Base-by-base conservation (phyloP, 306 rosid species). In the Begonia loranthoides region DNA sequence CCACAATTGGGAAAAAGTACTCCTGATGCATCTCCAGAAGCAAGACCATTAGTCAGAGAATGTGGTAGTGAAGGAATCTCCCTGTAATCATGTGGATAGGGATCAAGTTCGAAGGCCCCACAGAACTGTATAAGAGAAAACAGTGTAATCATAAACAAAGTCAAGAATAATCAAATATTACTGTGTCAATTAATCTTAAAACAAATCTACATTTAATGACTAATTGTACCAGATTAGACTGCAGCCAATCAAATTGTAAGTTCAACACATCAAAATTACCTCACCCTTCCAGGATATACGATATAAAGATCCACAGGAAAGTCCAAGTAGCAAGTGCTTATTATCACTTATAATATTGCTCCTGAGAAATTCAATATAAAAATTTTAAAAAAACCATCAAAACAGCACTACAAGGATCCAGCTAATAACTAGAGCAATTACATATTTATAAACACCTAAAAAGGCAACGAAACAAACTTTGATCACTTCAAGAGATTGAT, bases 241-340 rank as follows among this genome's bases (percentile, higher is more conserved):
- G 45, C 15, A 45, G 13, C 45, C 51, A 51, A 5, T 24, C 36
- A 47, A 39, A 13, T 34, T 51, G 17, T 15, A 44, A 19, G 24
- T 58, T 49, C 52, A 54, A 15, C 34, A 45, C 49, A 60, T 59
- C 41, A 55, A 51, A 49, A 64, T 68, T 89, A 90, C 97, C 95
- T 85, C 95, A 54, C 90, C 92, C 76, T 90, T 90, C 97, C 97
- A 90, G 40, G 97, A 85, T 61, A 90, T 74, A 59, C 82, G 77
- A 68, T 82, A 85, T 55, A 82, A 75, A 66, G 82, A 80, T 72
- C 94, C 95, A 85, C 77, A 76, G 43, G 95, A 90, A 70, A 90
- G 94, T 68, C 97, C 95, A 59, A 85, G 71, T 55, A 90, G 73
- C 94, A 90, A 71, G 61, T 85, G 83, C 62, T 70, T 85, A 68